These are phyloP conservation scores for Penicillium griseofulvum DNA, from an alignment of 2,329 filamentous ascomycete species.

Conservation along the genomic window DNA sequence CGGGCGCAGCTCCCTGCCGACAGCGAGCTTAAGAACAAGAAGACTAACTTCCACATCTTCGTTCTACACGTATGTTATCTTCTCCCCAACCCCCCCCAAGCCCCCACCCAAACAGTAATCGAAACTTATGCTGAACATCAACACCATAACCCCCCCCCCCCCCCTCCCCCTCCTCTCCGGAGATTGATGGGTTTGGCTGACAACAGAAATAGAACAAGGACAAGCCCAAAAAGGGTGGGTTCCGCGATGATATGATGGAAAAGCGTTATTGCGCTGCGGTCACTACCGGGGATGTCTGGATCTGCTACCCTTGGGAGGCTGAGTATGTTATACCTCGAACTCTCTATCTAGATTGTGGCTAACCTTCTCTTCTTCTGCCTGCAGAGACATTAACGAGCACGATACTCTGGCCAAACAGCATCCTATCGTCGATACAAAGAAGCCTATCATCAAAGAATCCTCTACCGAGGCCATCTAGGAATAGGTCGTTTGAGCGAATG, in stretches of 20 bases:
- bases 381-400: slow-evolving; percentile 83
- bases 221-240: slow-evolving; percentile 85
- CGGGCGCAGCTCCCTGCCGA: slow-evolving; percentile 68
- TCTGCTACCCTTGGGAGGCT: slow-evolving; percentile 98
- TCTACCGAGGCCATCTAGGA: slow-evolving; percentile 39
- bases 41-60: slow-evolving; percentile 90
- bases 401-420: slow-evolving; percentile 63
- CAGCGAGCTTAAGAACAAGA: slow-evolving; percentile 68
- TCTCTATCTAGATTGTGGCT: slow-evolving; percentile 7
- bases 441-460: not conserved
- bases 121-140: too few species aligned
- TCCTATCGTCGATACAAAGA: slow-evolving; percentile 13
- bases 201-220: slow-evolving; percentile 76
- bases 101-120: too few species aligned
- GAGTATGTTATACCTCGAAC: slow-evolving; percentile 49
- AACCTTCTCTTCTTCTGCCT: slow-evolving; percentile 19
- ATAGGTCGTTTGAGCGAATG: slow-evolving; percentile 29
- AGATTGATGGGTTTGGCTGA: not conserved
- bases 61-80: slow-evolving; percentile 83
- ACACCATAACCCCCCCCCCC: too few species aligned
- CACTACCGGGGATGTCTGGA: slow-evolving; percentile 94
- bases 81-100: too few species aligned
- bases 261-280: slow-evolving; percentile 77
- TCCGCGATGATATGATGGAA: slow-evolving; percentile 75
- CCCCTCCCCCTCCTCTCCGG: not conserved